Conservation (phyloP, 805 yeast species). For the Candida cerambycidarum region DNA sequence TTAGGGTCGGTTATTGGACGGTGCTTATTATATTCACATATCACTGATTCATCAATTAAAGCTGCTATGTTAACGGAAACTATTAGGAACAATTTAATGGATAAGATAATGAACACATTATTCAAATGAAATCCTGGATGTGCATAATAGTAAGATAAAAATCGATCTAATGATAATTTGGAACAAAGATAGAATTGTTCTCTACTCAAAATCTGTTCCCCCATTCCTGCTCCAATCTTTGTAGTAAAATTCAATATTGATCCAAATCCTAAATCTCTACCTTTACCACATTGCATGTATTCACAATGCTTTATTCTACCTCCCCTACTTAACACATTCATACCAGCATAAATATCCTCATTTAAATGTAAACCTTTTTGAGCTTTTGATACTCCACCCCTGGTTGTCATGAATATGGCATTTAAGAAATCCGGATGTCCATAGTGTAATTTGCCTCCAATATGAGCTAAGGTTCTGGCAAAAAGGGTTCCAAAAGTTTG, state of each 20-base stretch:
- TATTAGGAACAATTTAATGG: constrained; percentile 70
- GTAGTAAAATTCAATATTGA: constrained; percentile 83
- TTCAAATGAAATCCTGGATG: constrained; percentile 87
- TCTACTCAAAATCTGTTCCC: constrained; percentile 83
- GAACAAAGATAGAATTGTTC: constrained; percentile 82
- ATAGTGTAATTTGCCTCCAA: constrained; percentile 84
- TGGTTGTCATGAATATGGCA: constrained; percentile 72
- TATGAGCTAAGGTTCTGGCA: constrained; percentile 79
- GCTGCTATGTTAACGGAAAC: constrained; percentile 70
- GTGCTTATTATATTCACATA: constrained; percentile 66
- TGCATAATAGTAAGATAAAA: constrained; percentile 80
- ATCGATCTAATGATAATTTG: constrained; percentile 76
- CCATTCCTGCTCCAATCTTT: constrained; percentile 92
- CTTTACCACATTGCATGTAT: constrained; percentile 87
- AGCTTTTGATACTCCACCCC: constrained; percentile 88
- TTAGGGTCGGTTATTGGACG: constrained; percentile 66
- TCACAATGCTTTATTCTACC: constrained; percentile 88
- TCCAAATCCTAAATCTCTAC: constrained; percentile 86
- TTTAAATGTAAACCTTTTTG: constrained; percentile 83
- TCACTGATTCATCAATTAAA: constrained; percentile 67
- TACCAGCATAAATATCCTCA: constrained; percentile 88
- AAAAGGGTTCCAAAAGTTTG: constrained; percentile 85
- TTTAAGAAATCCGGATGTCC: constrained; percentile 88
- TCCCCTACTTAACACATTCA: constrained; percentile 80
- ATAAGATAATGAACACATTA: constrained; percentile 73